Evolutionary conservation across 768 basidiomycete genomes (phyloP).

Genomic region (Galerina marginata): DNA sequence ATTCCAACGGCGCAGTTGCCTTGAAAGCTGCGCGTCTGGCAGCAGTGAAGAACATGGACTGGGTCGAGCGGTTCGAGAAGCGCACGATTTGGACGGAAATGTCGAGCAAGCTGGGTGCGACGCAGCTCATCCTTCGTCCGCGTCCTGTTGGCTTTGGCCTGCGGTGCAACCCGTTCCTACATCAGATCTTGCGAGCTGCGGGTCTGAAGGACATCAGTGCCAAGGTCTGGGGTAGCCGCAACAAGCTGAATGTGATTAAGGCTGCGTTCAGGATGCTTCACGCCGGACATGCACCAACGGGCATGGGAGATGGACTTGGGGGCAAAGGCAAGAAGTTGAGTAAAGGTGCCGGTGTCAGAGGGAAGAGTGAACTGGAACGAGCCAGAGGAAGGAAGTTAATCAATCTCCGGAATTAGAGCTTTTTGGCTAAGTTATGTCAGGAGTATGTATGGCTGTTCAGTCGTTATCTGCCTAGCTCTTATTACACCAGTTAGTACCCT

Average conservation of each 20-base stretch:
- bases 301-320: conserved; percentile 85
- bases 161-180: conserved; percentile 85
- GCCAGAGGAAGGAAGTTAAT: conserved; percentile 83
- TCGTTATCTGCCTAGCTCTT: too few relatives aligned
- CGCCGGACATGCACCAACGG: conserved; percentile 78
- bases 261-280: conserved; percentile 83
- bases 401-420: conserved; percentile 57
- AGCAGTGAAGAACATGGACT: conserved; percentile 90
- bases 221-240: conserved; percentile 94
- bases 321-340: conserved; percentile 73
- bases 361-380: conserved; percentile 75
- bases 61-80: conserved; percentile 90
- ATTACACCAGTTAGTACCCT: too few relatives aligned
- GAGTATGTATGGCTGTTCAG: too few relatives aligned
- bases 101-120: conserved; percentile 83
- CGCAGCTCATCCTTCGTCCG: conserved; percentile 79
- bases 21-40: conserved; percentile 57
- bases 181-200: conserved; percentile 89
- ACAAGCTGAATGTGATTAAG: conserved; percentile 87
- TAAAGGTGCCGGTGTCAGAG: conserved; percentile 77
- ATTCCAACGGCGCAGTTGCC: conserved; percentile 59
- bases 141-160: conserved; percentile 92
- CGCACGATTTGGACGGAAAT: conserved; percentile 96
- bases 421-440: background rate
- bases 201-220: conserved; percentile 95